Evolutionary conservation across 2,329 filamentous ascomycete species (phyloP).

Genomic region (Arthrobotrys megalospora): DNA sequence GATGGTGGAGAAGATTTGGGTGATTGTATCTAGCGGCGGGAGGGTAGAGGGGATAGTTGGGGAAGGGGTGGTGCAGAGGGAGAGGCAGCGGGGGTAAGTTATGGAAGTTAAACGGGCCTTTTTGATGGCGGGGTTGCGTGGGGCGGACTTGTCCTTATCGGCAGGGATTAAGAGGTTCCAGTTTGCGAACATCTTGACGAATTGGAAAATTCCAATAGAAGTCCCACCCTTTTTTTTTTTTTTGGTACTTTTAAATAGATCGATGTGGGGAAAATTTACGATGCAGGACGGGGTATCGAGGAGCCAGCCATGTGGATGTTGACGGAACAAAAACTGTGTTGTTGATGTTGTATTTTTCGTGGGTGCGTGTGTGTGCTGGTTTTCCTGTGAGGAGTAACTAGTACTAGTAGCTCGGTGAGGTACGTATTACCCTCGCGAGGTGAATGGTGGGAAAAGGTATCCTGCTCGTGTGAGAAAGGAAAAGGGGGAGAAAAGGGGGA

Average conservation of each 20-base stretch:
- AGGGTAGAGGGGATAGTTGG: conserved; percentile 1
- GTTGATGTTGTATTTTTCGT: conserved; percentile 22
- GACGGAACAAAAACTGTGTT: conserved; percentile 10
- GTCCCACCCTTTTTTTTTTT: neutral
- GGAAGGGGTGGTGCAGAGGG: conserved; percentile 17
- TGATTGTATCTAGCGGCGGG: conserved; percentile 23
- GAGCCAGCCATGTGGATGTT: conserved; percentile 19
- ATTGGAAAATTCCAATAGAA: neutral
- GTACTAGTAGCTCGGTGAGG: neutral
- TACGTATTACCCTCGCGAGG: neutral
- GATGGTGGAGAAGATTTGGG: conserved; percentile 42
- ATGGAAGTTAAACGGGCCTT: conserved; percentile 44
- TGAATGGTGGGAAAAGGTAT: neutral
- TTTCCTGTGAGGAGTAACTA: conserved; percentile 24
- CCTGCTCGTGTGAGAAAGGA: conserved; percentile 30
- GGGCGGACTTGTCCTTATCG: conserved; percentile 47
- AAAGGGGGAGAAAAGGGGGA: conserved; percentile 11
- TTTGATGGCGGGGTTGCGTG: conserved; percentile 42
- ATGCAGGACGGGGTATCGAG: conserved; percentile 7
- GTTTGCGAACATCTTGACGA: conserved; percentile 46
- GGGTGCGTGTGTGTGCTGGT: conserved; percentile 17
- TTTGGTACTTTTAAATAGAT: neutral
- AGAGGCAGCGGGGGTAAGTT: conserved; percentile 49
- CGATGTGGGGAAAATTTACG: conserved; percentile 1
- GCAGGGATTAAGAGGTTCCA: conserved; percentile 55